A percentile compares a stretch with the other conserved stretches of the same genome.
phyloP scores from a whole-genome alignment of 306 rosid genomes.

The Pyrus betulifolia region DNA sequence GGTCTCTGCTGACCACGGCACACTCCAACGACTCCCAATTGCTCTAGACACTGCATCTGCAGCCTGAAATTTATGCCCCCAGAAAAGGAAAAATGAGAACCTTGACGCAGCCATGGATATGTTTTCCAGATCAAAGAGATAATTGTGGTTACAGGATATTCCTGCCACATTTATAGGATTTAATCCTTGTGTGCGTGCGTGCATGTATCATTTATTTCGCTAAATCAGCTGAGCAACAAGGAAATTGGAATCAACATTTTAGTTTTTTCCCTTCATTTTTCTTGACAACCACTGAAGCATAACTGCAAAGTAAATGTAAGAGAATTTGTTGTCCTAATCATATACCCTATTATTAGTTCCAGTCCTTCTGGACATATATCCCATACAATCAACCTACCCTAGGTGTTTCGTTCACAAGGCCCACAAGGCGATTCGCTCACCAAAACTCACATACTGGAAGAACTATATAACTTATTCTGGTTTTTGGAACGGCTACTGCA shows the following conservation, averaged over 20 bases:
- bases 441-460: background rate
- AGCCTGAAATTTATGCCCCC: conserved; percentile 35
- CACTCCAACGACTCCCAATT: conserved; percentile 68
- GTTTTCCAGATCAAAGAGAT: background rate
- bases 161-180: background rate
- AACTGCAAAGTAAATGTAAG: background rate
- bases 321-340: background rate
- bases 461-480: background rate
- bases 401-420: background rate
- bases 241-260: background rate
- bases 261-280: background rate
- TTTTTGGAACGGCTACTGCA: background rate
- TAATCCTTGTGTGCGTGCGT: background rate
- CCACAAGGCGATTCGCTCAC: background rate
- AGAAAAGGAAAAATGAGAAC: conserved; percentile 4
- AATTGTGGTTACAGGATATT: background rate
- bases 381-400: background rate
- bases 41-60: conserved; percentile 40
- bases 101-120: background rate
- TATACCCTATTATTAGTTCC: background rate
- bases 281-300: background rate
- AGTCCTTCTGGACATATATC: background rate
- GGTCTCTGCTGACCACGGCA: conserved; percentile 87
- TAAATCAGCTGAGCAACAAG: background rate
- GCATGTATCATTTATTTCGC: background rate